Evolutionary conservation across 23 red algal species (phyloP).

Genomic region (Agarophyton chilense): DNA sequence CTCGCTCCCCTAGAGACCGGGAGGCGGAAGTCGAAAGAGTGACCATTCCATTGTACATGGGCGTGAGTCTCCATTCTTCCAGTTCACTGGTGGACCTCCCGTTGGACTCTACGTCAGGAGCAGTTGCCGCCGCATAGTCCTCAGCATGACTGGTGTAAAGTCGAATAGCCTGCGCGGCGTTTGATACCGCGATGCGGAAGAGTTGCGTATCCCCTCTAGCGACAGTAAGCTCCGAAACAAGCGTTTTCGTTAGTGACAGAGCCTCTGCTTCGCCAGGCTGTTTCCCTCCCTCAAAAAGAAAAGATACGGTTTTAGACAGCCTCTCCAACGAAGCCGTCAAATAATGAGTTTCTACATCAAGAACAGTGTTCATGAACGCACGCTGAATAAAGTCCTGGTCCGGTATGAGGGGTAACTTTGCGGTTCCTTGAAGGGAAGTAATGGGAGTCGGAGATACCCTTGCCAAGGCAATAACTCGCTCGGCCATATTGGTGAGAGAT

Average conservation of each 20-base stretch:
- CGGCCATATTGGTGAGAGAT: conserved; percentile 31
- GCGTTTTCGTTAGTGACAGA: conserved; percentile 35
- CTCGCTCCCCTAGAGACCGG: conserved; percentile 48
- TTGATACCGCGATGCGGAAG: conserved; percentile 53
- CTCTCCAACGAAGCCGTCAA: conserved; percentile 69
- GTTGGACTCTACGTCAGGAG: conserved; percentile 12
- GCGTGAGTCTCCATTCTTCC: conserved; percentile 68
- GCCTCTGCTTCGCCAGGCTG: conserved; percentile 71
- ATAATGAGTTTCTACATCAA: conserved; percentile 66
- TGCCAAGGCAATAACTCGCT: conserved; percentile 46
- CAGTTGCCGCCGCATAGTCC: conserved; percentile 66
- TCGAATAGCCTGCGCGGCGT: conserved; percentile 57
- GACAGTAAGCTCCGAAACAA: conserved; percentile 58
- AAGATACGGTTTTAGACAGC: conserved; percentile 50
- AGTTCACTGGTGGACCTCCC: conserved; percentile 33
- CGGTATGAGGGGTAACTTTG: conserved; percentile 50
- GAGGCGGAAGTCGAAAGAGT: conserved; percentile 46
- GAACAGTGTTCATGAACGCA: conserved; percentile 45
- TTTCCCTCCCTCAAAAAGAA: conserved; percentile 49
- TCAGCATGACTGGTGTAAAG: conserved; percentile 64
- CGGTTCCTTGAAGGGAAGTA: background rate
- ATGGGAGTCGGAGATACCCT: conserved; percentile 58
- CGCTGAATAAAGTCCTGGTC: conserved; percentile 49
- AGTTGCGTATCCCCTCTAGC: conserved; percentile 47
- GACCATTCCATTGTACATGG: conserved; percentile 71